These are phyloP conservation scores for Tetratostichococcus sp. DNA, from an alignment of 139 green algal genomes.

Conservation along the genomic window DNA sequence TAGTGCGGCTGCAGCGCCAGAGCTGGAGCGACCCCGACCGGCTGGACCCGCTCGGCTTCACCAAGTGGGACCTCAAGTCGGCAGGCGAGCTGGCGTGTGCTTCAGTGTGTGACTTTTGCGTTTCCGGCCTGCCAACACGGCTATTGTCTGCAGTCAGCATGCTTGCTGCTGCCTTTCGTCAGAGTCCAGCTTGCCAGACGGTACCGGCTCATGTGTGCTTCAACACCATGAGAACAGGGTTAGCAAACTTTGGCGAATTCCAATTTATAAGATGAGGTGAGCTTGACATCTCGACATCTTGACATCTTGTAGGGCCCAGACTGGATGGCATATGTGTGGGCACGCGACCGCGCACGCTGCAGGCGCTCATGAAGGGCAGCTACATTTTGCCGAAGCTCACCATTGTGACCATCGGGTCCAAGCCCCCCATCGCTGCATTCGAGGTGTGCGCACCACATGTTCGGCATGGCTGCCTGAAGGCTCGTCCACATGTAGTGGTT, in stretches of 20 bases:
- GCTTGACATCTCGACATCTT: no score
- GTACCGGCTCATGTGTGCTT: no score
- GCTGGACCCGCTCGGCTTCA: constrained; percentile 6
- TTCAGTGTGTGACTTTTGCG: no score
- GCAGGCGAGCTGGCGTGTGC: constrained; percentile 5
- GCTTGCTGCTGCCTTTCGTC: no score
- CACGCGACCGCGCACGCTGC: not conserved
- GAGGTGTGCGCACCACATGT: no score
- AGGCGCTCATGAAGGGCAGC: not conserved
- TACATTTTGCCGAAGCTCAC: not conserved
- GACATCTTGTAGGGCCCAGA: not conserved
- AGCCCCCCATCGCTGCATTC: not conserved
- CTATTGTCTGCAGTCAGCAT: no score
- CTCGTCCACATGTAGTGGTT: no score
- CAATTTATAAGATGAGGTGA: no score
- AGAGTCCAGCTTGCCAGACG: no score
- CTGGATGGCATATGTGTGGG: constrained; percentile 1
- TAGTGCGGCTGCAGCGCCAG: not conserved
- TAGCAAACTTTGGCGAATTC: no score
- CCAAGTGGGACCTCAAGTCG: constrained; percentile 38
- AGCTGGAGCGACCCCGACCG: constrained; percentile 11
- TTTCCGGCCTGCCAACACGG: no score
- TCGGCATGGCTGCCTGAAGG: not conserved
- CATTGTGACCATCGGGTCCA: not conserved
- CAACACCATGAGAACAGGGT: no score